Evolutionary conservation across 768 basidiomycete species (phyloP).

Genomic region (Leccinum incarnatum): DNA sequence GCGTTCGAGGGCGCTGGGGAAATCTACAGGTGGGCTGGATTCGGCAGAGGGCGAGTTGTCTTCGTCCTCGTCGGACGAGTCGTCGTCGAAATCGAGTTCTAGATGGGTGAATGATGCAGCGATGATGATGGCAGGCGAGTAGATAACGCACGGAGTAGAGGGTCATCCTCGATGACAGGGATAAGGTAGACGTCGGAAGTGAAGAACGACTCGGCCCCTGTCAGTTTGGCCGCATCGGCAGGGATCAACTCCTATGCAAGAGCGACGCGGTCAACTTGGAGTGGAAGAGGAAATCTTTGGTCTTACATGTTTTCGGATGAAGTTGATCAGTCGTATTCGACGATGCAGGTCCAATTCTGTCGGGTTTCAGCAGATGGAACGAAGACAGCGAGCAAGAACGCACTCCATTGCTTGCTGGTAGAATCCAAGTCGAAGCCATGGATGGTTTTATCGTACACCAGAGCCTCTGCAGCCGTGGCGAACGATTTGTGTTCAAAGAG

Average conservation of each 20-base stretch:
- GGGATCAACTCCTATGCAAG: conserved; percentile 51
- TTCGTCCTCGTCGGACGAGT: conserved; percentile 65
- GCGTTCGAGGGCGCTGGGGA: conserved; percentile 37
- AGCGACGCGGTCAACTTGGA: conserved; percentile 3
- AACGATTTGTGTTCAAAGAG: conserved; percentile 72
- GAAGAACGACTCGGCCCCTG: conserved; percentile 62
- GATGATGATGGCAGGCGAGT: not conserved
- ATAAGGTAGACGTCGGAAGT: conserved; percentile 75
- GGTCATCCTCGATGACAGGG: conserved; percentile 83
- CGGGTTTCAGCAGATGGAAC: not conserved
- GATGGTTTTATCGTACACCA: conserved; percentile 56
- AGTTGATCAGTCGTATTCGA: conserved; percentile 82
- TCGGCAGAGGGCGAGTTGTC: not conserved
- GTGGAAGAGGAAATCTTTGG: not conserved
- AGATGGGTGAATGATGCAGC: not conserved
- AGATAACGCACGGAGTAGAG: conserved; percentile 71
- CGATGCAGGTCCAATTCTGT: conserved; percentile 76
- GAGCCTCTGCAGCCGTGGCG: conserved; percentile 53
- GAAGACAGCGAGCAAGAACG: conserved; percentile 20
- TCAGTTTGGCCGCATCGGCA: conserved; percentile 42
- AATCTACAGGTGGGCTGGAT: conserved; percentile 26
- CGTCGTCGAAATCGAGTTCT: conserved; percentile 67
- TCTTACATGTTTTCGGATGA: conserved; percentile 71
- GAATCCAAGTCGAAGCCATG: conserved; percentile 64
- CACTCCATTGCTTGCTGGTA: conserved; percentile 53